A percentile compares a stretch with the other conserved stretches of the same genome.
Evolutionary conservation across 768 basidiomycete species (phyloP).

Genomic region (Asterophora lycoperdoides): DNA sequence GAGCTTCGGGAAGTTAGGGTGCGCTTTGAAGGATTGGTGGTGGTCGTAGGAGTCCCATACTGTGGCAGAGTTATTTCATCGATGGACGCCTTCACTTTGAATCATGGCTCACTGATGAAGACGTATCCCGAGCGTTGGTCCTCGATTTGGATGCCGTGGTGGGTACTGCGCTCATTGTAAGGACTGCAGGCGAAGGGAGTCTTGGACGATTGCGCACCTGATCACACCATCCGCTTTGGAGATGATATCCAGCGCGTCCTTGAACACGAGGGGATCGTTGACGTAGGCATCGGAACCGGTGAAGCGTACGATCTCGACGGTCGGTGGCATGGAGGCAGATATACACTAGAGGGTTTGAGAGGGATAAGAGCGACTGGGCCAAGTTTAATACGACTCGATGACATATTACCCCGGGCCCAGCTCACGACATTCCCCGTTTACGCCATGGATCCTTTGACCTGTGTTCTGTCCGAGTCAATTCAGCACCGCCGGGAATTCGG

Average conservation of each 20-base stretch:
- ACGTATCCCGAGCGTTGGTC: slow-evolving; percentile 8
- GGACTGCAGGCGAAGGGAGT: too few species aligned
- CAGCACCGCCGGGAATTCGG: too few species aligned
- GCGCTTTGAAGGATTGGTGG: slow-evolving; percentile 2
- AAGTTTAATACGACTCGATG: too few species aligned
- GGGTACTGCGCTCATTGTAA: not conserved
- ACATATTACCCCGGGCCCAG: too few species aligned
- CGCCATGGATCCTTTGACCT: too few species aligned
- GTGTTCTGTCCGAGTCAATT: too few species aligned
- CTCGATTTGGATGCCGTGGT: slow-evolving; percentile 14
- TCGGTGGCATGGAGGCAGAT: not conserved
- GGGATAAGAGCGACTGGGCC: too few species aligned
- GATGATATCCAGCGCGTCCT: slow-evolving; percentile 5
- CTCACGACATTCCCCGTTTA: too few species aligned
- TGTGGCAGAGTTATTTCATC: not conserved
- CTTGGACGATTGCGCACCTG: slow-evolving; percentile 1
- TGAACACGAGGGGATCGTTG: slow-evolving; percentile 5
- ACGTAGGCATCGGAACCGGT: slow-evolving; percentile 11
- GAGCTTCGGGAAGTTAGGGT: not conserved
- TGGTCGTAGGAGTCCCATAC: slow-evolving; percentile 13
- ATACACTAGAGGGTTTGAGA: too few species aligned
- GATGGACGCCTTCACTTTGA: too few species aligned
- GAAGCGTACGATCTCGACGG: slow-evolving; percentile 11
- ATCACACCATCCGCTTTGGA: slow-evolving; percentile 11
- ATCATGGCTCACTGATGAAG: slow-evolving; percentile 7